Evolutionary conservation across 306 rosid genomes (phyloP).

Genomic region (Dalbergia cultrata): DNA sequence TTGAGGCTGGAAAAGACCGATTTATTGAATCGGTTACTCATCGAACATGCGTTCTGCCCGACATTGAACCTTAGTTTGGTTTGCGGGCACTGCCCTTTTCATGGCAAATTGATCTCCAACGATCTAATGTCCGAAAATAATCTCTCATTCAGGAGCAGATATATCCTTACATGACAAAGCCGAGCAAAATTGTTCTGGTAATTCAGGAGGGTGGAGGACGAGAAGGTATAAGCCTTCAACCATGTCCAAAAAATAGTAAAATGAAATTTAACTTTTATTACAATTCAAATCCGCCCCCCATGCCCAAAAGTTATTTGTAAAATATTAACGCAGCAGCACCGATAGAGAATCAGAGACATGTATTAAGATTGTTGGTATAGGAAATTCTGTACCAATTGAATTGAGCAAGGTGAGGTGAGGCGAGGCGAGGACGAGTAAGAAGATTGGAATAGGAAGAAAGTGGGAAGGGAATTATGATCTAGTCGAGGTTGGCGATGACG

Average conservation of each 20-base stretch:
- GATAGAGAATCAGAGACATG: background rate
- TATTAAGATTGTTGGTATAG: background rate
- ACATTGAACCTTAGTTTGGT: background rate
- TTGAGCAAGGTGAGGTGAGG: background rate
- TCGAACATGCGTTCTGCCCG: background rate
- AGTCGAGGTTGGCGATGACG: slow-evolving; percentile 71
- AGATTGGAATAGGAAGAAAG: background rate
- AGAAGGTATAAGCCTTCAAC: background rate
- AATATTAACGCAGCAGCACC: background rate
- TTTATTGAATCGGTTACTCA: background rate
- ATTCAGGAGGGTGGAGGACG: background rate
- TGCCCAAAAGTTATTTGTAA: slow-evolving; percentile 3
- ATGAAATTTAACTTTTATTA: slow-evolving; percentile 16
- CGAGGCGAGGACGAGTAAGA: background rate
- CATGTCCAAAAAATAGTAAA: background rate
- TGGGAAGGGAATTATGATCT: background rate
- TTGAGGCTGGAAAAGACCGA: background rate
- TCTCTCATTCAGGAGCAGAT: background rate
- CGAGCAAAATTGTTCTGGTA: background rate
- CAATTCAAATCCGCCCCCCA: background rate
- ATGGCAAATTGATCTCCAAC: background rate
- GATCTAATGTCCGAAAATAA: background rate
- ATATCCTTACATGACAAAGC: background rate
- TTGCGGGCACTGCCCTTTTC: background rate
- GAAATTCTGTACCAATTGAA: background rate